Base-by-base conservation (phyloP, 2,329 filamentous ascomycete species). In the Sporothrix pseudoabietina region DNA sequence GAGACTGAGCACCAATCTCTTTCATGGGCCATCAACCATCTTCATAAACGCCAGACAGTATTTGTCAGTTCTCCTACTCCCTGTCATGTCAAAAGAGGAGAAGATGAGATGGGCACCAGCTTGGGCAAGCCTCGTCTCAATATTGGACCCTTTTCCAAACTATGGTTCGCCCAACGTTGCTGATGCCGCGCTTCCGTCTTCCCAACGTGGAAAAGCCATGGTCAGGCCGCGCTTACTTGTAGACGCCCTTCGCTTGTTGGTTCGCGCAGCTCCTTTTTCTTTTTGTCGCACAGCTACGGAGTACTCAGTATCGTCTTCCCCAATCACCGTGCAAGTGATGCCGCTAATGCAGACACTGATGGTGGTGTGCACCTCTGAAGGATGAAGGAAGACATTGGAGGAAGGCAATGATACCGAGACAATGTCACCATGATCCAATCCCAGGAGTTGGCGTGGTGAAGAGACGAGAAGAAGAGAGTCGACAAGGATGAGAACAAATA, bases 251-350 rank as follows among this genome's bases (percentile, higher is more conserved):
- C 44, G 39, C 39, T 49, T 66, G 61, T 66, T 66, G 61, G 39
- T 66, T 12, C 10, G 39, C 39, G 39, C n/a, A 44, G 35, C 26
- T 26, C 26, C 26, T 26, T 26, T 26, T 26, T 26, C 26, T n/a
- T 61, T 1, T 41, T 41, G 59, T 59, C 26, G 55, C 30, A 19
- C 59, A 30, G 61, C 61, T 47, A 8, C n/a, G n/a, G n/a, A n/a
- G n/a, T n/a, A n/a, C 22, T 2, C 26, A 8, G 22, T 6, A 55
- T 30, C 22, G 22, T 14, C 22, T n/a, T 26, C 47, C 47, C 66
- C 66, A 69, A 69, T 69, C 66, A 69, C 39, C 44, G 66, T 22
- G 47, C 30, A 7, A n/a, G n/a, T 54, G 47, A 52, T 41, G 47
- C 66, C 47, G 66, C 47, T 54, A 39, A 52, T 54, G 30, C 10